Conservation (phyloP, 768 basidiomycete genomes). For the Podaxis carcinomalis region DNA sequence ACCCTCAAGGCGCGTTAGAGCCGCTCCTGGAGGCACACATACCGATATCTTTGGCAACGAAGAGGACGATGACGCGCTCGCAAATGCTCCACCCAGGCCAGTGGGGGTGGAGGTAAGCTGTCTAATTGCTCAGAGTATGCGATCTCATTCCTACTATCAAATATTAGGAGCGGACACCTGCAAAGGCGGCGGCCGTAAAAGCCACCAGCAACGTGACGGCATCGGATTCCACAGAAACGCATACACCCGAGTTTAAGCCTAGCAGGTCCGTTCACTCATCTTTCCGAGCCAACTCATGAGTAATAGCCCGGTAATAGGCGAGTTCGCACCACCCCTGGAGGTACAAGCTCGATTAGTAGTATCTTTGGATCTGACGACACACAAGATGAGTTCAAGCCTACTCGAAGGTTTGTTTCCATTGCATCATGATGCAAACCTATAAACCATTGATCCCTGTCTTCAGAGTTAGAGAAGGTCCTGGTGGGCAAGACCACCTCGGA, state of each 20-base stretch:
- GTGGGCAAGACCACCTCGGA: conserved; percentile 58
- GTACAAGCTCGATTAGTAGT: conserved; percentile 35
- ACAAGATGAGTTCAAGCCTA: conserved; percentile 56
- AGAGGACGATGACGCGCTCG: conserved; percentile 52
- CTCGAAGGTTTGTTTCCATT: conserved; percentile 47
- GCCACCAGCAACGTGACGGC: conserved; percentile 14
- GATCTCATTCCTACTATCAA: not conserved
- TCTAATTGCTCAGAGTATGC: not conserved
- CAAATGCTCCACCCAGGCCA: conserved; percentile 46
- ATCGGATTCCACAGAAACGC: conserved; percentile 28
- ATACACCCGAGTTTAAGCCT: conserved; percentile 37
- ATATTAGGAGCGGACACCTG: not conserved
- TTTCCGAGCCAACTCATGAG: not conserved
- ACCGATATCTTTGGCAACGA: conserved; percentile 46
- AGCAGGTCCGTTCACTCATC: conserved; percentile 38
- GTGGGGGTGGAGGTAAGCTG: conserved; percentile 13
- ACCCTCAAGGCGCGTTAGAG: conserved; percentile 55
- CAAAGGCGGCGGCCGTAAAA: not conserved
- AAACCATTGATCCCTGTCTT: conserved; percentile 8
- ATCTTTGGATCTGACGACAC: conserved; percentile 44
- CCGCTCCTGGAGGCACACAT: conserved; percentile 48
- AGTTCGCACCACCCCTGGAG: conserved; percentile 42
- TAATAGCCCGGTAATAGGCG: conserved; percentile 24
- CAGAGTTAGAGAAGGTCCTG: conserved; percentile 67
- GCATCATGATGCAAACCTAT: not conserved